Conservation (phyloP, 257 asterid species). For the Ajuga chamaepitys region DNA sequence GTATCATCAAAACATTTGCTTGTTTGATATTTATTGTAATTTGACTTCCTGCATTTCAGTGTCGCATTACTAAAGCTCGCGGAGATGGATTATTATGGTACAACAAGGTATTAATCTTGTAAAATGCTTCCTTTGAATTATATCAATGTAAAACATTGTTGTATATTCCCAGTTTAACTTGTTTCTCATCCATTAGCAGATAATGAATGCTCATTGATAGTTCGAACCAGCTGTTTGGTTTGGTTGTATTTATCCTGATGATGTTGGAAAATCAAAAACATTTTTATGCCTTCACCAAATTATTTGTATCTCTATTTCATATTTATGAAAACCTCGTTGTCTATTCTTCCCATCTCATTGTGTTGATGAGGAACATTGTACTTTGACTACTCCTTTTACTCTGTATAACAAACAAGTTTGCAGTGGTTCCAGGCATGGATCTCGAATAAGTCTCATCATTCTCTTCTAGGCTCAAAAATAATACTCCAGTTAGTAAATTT, state of each 20-base stretch:
- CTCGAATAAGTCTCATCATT: neutral
- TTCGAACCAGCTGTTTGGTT: neutral
- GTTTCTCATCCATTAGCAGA: neutral
- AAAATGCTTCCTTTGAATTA: neutral
- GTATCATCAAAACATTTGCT: neutral
- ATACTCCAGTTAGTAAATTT: neutral
- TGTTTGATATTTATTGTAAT: neutral
- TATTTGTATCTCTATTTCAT: neutral
- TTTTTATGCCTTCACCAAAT: neutral
- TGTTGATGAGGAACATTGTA: neutral
- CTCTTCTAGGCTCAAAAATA: neutral
- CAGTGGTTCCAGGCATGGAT: neutral
- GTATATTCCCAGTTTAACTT: neutral
- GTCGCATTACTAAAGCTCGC: slow-evolving; percentile 84
- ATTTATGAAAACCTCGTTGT: too few species aligned
- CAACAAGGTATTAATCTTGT: slow-evolving; percentile 60
- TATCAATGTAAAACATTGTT: neutral
- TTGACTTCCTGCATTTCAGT: slow-evolving; percentile 29
- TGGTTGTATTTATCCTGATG: neutral
- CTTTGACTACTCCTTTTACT: neutral
- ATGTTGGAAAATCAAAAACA: neutral
- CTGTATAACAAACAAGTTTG: neutral
- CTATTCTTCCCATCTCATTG: too few species aligned
- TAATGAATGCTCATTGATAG: neutral
- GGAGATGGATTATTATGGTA: slow-evolving; percentile 89